Base-by-base conservation (phyloP, 192 early-diverging fungal species). In the Mortierella antarctica region DNA sequence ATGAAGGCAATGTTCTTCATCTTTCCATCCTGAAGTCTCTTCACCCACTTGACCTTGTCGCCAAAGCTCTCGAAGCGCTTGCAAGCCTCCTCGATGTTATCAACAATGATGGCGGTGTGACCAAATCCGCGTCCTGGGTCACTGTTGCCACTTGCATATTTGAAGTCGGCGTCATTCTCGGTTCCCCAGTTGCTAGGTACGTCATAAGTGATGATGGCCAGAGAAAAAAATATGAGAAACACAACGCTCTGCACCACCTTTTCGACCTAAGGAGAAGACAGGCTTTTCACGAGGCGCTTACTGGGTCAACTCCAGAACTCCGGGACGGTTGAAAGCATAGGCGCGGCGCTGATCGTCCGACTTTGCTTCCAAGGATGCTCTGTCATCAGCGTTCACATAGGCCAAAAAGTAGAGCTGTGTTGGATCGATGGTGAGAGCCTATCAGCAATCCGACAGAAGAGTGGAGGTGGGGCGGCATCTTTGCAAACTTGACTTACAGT, bases 1-100 rank as follows among this genome's bases (percentile, higher is more conserved):
- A 94, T 89, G 72, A 96, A 96, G 12, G 94, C 94, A 86, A 96
- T 94, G 77, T 89, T 85, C 77, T 92, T 92, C 94, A 94, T 94
- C 18, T 83, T 88, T 41, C 93, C 95, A 49, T 94, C 93, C 8
- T 86, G 73, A 12, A 90, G 90, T 21, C 86, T 82, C 88, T 96
- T 96, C 78, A 92, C 76, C 68, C 93, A 94, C 62, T 86, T 91
- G 72, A 94, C 94, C 61, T 86, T 91, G 56, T 93, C 93, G 47
- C 87, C 91, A 51, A 89, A 58, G 39, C 86, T 58, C 62, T 94
- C 91, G 57, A 96, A 89, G 44, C 95, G 91, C 23, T 84, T 87
- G 84, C 92, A 94, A 1, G 93, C 93, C 7, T 90, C 91, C 52
- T 94, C 84, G 62, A 96, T 85, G 73, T 95, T 74, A 69, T 95